phyloP scores from a whole-genome alignment of 2,329 filamentous ascomycete species.

The Sporothrix pallida region DNA sequence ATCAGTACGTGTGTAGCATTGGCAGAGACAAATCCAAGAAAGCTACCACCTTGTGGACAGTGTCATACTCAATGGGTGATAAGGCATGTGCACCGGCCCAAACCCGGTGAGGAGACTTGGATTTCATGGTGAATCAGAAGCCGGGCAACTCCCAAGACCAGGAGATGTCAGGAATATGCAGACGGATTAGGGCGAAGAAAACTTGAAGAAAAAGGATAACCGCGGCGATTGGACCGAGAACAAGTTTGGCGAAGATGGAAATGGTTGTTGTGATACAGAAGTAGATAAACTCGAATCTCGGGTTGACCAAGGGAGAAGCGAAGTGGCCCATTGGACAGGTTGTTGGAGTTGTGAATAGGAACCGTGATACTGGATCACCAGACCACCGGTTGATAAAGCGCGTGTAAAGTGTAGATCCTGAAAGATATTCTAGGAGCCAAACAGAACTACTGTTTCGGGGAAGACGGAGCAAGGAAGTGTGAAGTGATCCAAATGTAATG shows the following conservation, averaged over 20 bases:
- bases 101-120: background rate
- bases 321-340: conserved; percentile 17
- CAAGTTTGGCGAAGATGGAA: conserved; percentile 8
- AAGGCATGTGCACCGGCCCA: background rate
- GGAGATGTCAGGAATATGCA: background rate
- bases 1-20: background rate
- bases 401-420: too few relatives aligned
- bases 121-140: background rate
- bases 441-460: background rate
- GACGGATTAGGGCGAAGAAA: background rate
- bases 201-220: background rate
- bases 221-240: background rate
- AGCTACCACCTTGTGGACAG: too few relatives aligned
- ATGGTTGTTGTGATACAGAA: conserved; percentile 1
- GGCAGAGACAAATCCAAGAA: too few relatives aligned
- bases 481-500: too few relatives aligned
- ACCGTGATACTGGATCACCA: background rate
- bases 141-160: background rate
- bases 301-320: conserved; percentile 12
- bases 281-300: background rate
- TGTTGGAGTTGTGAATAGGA: background rate
- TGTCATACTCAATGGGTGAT: conserved; percentile 17
- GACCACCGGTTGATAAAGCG: background rate
- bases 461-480: background rate
- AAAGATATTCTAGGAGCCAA: background rate